Percentiles rank a stretch among this genome's conserved stretches.
Evolutionary conservation across 2,329 filamentous ascomycete genomes (phyloP).

Genomic region (Coniochaeta sp.): DNA sequence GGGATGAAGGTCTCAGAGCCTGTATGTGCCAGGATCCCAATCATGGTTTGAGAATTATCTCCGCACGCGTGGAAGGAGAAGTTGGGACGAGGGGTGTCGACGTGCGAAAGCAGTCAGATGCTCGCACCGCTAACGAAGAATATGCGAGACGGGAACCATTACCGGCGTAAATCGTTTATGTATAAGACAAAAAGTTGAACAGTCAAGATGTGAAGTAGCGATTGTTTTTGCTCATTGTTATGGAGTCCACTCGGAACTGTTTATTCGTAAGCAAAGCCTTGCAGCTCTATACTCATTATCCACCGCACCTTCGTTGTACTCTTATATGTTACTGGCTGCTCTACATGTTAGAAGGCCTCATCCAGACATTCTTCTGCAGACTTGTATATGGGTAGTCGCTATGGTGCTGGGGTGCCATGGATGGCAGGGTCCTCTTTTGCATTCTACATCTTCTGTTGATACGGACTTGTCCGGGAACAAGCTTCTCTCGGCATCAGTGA

Average conservation of each 20-base stretch:
- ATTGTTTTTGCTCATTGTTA: neutral
- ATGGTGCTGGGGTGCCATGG: too few relatives aligned
- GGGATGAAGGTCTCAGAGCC: neutral
- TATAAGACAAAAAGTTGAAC: neutral
- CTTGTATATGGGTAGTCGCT: too few relatives aligned
- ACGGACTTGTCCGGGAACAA: neutral
- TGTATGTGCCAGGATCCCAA: neutral
- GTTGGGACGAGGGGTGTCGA: neutral
- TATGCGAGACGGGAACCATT: neutral
- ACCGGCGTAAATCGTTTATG: neutral
- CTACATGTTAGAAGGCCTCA: too few relatives aligned
- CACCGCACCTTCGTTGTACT: too few relatives aligned
- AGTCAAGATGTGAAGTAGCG: neutral
- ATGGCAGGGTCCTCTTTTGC: too few relatives aligned
- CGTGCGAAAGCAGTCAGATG: neutral
- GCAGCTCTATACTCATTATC: too few relatives aligned
- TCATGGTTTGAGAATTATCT: neutral
- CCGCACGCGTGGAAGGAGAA: neutral
- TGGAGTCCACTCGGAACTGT: neutral
- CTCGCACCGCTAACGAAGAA: neutral
- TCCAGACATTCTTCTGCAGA: too few relatives aligned
- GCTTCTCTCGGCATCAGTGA: neutral
- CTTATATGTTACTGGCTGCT: too few relatives aligned
- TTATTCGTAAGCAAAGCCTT: neutral
- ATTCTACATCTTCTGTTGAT: too few relatives aligned